Evolutionary conservation across 768 basidiomycete species (phyloP).

Genomic region (Boletales sp.): DNA sequence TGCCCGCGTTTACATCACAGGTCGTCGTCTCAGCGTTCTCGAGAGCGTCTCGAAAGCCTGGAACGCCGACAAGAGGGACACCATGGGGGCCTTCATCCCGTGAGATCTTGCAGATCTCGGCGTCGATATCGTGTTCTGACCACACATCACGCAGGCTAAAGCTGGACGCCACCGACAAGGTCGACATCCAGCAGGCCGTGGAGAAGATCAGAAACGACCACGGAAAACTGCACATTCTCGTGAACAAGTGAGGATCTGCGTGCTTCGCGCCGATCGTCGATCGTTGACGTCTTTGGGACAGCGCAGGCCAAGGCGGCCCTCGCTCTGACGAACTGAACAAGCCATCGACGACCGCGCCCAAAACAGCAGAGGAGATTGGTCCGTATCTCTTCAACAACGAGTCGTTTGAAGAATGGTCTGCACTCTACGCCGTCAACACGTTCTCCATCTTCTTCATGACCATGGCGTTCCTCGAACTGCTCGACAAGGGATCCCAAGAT

Average conservation of each 20-base stretch:
- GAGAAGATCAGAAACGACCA: conserved; percentile 38
- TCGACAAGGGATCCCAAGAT: conserved; percentile 69
- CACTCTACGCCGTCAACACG: conserved; percentile 63
- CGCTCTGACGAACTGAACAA: conserved; percentile 54
- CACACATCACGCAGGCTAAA: conserved; percentile 39
- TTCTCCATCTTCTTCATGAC: conserved; percentile 78
- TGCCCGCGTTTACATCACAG: conserved; percentile 78
- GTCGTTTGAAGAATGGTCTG: conserved; percentile 57
- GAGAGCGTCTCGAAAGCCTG: conserved; percentile 51
- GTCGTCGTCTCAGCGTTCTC: conserved; percentile 63
- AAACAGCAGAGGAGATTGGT: conserved; percentile 62
- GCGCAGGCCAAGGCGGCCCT: conserved; percentile 76
- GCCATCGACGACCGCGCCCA: conserved; percentile 52
- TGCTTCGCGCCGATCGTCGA: background rate
- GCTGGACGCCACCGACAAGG: conserved; percentile 71
- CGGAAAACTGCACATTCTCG: conserved; percentile 71
- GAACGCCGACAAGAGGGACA: conserved; percentile 34
- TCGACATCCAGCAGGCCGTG: conserved; percentile 58
- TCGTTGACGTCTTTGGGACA: conserved; percentile 24
- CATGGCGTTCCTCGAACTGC: conserved; percentile 69
- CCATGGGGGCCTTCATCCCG: conserved; percentile 55
- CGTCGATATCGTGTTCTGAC: background rate
- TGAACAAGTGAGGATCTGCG: conserved; percentile 63
- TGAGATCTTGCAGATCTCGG: conserved; percentile 31
- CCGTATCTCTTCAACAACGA: conserved; percentile 69